Evolutionary conservation across 306 rosid genomes (phyloP).

Genomic region (Canavalia gladiata): DNA sequence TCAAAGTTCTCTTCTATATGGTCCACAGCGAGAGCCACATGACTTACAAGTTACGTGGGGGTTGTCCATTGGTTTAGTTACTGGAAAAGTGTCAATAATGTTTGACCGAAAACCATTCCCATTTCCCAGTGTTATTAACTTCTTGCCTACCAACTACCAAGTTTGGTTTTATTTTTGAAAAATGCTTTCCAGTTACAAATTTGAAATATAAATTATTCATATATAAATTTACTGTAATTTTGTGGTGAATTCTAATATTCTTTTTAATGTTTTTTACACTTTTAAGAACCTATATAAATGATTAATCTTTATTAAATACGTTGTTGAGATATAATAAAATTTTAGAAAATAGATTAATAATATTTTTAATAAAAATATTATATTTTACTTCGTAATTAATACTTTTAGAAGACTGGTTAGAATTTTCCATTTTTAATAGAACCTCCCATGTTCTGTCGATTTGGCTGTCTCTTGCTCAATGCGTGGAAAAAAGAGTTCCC

Average conservation of each 20-base stretch:
- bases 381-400: too few relatives aligned
- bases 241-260: too few relatives aligned
- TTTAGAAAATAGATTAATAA: too few relatives aligned
- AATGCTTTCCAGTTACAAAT: too few relatives aligned
- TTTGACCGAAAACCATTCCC: constrained; percentile 26
- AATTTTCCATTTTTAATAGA: neutral
- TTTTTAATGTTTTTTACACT: too few relatives aligned
- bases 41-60: constrained; percentile 19
- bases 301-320: too few relatives aligned
- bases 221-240: too few relatives aligned
- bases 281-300: too few relatives aligned
- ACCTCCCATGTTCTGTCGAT: constrained; percentile 23
- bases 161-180: constrained; percentile 2
- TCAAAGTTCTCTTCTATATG: neutral
- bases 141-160: neutral
- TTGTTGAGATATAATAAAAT: too few relatives aligned
- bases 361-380: too few relatives aligned
- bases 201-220: too few relatives aligned
- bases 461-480: constrained; percentile 39
- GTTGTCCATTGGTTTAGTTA: constrained; percentile 22
- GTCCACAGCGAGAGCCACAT: constrained; percentile 36
- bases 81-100: constrained; percentile 33
- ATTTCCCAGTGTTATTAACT: constrained; percentile 14
- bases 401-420: too few relatives aligned
- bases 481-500: constrained; percentile 21